phyloP scores from a whole-genome alignment of 768 basidiomycete genomes.

The Lactifluus rugatus region DNA sequence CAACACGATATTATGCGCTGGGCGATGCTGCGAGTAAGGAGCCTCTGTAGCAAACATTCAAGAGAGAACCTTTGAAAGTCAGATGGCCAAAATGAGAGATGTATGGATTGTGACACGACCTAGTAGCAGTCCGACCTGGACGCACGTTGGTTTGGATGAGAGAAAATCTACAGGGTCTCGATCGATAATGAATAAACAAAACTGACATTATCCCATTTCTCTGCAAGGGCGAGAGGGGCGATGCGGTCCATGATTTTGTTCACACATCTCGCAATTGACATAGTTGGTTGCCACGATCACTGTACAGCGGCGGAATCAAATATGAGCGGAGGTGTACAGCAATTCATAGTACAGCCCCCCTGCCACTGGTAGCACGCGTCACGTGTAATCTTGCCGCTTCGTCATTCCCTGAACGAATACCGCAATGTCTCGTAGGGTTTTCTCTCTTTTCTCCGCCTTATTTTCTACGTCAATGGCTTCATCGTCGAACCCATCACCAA shows the following conservation, averaged over 20 bases:
- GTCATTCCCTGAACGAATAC: neutral
- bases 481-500: conserved; percentile 27
- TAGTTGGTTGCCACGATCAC: neutral
- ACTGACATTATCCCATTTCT: conserved; percentile 91
- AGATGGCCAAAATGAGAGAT: neutral
- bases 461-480: conserved; percentile 23
- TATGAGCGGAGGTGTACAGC: neutral
- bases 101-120: conserved; percentile 20
- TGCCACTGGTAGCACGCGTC: too few species aligned
- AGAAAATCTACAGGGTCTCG: neutral
- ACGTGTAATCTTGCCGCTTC: neutral
- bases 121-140: conserved; percentile 26
- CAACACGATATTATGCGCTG: conserved; percentile 29
- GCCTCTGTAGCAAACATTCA: conserved; percentile 25
- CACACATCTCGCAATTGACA: conserved; percentile 40
- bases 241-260: conserved; percentile 71
- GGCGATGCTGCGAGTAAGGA: conserved; percentile 26
- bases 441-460: conserved; percentile 18
- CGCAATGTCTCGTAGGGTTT: conserved; percentile 13
- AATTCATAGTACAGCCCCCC: neutral
- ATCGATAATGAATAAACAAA: neutral
- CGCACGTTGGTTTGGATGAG: neutral
- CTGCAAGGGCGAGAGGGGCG: conserved; percentile 78
- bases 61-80: neutral
- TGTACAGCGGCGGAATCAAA: neutral